Conservation (phyloP, 257 asterid species). For the Apocynum venetum region DNA sequence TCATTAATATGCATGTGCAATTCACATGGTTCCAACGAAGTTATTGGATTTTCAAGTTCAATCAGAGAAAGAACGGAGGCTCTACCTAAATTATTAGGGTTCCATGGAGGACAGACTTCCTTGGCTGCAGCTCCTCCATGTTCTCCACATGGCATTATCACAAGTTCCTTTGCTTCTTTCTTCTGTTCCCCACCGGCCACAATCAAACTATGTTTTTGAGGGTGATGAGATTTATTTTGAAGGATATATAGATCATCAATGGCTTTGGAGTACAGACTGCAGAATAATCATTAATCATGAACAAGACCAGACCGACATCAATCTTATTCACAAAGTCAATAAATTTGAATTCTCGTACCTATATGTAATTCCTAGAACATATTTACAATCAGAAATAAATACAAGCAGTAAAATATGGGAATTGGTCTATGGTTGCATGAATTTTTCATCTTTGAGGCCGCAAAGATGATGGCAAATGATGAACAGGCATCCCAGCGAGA, state of each 20-base stretch:
- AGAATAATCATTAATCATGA: no score
- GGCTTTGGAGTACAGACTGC: no score
- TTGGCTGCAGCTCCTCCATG: constrained; percentile 36
- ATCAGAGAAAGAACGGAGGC: constrained; percentile 27
- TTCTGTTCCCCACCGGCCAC: not conserved
- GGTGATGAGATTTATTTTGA: not conserved
- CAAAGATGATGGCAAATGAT: no score
- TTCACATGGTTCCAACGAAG: constrained; percentile 38
- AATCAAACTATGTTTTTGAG: not conserved
- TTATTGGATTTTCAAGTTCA: constrained; percentile 17
- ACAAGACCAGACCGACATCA: no score
- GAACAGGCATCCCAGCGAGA: no score
- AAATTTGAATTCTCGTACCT: no score
- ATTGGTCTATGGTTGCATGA: no score
- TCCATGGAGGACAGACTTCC: constrained; percentile 11
- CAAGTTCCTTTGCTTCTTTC: not conserved
- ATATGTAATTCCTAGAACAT: no score
- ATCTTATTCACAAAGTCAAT: no score
- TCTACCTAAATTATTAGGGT: constrained; percentile 30
- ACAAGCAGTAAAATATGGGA: no score
- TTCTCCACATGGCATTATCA: constrained; percentile 40
- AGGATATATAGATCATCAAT: not conserved
- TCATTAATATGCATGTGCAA: constrained; percentile 38
- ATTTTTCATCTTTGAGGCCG: no score
- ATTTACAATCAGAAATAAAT: no score